phyloP scores from a whole-genome alignment of 2,329 filamentous ascomycete genomes.

The Colletotrichum destructivum region DNA sequence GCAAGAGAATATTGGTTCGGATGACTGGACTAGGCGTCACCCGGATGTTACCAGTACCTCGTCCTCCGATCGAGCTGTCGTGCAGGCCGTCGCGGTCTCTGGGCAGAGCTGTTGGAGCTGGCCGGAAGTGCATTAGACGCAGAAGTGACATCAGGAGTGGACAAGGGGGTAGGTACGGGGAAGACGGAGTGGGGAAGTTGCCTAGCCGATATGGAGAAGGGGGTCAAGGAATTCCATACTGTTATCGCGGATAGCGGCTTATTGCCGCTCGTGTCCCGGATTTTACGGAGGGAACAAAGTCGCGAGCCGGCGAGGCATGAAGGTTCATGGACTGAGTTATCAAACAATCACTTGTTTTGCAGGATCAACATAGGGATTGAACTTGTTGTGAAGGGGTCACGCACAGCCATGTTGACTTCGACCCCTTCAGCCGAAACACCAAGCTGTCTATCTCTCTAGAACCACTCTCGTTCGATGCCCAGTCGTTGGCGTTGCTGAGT shows the following conservation, averaged over 20 bases:
- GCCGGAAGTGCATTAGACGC: background rate
- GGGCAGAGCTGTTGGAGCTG: constrained; percentile 2
- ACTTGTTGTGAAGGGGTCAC: no score
- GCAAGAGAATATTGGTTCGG: background rate
- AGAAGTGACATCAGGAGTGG: constrained; percentile 32
- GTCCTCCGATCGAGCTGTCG: background rate
- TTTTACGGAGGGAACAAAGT: background rate
- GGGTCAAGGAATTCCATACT: background rate
- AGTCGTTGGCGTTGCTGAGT: no score
- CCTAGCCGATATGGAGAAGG: background rate
- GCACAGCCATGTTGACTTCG: no score
- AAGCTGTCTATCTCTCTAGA: background rate
- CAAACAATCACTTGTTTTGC: background rate
- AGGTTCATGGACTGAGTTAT: background rate
- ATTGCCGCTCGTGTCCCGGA: background rate
- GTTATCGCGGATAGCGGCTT: constrained; percentile 6
- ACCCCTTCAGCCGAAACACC: no score
- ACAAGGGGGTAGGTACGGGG: background rate
- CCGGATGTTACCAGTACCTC: background rate
- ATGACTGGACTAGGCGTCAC: background rate
- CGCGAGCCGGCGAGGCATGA: background rate
- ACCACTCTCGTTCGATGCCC: background rate
- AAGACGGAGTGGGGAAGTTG: constrained; percentile 7
- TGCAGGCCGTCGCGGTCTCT: background rate
- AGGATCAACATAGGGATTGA: no score